phyloP scores from a whole-genome alignment of 1,284 basidiomycete genomes.

The Malassezia pachydermatis region DNA sequence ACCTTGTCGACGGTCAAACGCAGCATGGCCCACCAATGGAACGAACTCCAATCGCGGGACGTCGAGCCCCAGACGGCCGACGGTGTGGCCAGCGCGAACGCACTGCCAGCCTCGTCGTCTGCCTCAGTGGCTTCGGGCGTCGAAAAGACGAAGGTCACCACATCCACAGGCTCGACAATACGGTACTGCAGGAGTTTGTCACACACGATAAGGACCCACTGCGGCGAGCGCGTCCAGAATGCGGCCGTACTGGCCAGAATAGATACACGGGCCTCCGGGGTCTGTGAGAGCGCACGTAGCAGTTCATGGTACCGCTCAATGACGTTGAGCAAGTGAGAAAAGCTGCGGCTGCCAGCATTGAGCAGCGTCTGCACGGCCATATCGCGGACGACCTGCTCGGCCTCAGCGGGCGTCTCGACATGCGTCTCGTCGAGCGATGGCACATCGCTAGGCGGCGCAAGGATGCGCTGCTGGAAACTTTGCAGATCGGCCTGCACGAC shows the following conservation, averaged over 20 bases:
- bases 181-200: slow-evolving; percentile 99
- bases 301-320: slow-evolving; percentile 87
- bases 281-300: slow-evolving; percentile 62
- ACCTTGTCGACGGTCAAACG: slow-evolving; percentile 44
- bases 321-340: slow-evolving; percentile 95
- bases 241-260: slow-evolving; percentile 63
- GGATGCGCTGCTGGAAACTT: slow-evolving; percentile 44
- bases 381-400: slow-evolving; percentile 62
- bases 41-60: slow-evolving; percentile 35
- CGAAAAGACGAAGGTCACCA: slow-evolving; percentile 72
- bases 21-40: slow-evolving; percentile 37
- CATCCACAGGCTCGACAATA: slow-evolving; percentile 84
- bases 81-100: slow-evolving; percentile 13
- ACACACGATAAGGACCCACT: slow-evolving; percentile 59
- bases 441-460: slow-evolving; percentile 53
- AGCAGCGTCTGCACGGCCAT: slow-evolving; percentile 82
- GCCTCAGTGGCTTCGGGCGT: slow-evolving; percentile 8
- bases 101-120: slow-evolving; percentile 13
- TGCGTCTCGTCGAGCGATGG: slow-evolving; percentile 51
- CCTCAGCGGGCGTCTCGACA: slow-evolving; percentile 48
- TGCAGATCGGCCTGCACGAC: slow-evolving; percentile 70
- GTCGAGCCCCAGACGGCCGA: slow-evolving; percentile 14
- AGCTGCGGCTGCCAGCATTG: slow-evolving; percentile 82
- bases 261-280: slow-evolving; percentile 51
- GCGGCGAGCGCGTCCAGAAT: slow-evolving; percentile 59